Conservation (phyloP, 768 basidiomycete species). For the Boletus eberwhitei region DNA sequence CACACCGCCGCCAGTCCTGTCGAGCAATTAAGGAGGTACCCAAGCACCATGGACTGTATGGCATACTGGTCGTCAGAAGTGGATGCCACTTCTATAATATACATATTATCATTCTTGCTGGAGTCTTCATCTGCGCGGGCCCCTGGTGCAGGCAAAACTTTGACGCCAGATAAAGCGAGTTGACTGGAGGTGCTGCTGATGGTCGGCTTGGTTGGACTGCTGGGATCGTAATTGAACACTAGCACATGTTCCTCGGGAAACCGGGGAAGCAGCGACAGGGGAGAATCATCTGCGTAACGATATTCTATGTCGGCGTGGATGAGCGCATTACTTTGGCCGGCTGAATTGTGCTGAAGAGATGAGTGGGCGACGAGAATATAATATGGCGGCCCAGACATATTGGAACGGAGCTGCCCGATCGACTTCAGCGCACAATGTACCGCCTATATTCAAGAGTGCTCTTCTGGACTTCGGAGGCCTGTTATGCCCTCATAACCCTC, state of each 20-base stretch:
- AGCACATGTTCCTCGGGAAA: constrained; percentile 67
- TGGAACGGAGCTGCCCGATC: not conserved
- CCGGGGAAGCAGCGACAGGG: constrained; percentile 59
- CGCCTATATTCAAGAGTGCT: constrained; percentile 37
- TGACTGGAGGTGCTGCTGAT: constrained; percentile 49
- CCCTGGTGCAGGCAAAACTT: constrained; percentile 71
- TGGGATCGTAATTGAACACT: constrained; percentile 66
- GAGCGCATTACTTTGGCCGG: constrained; percentile 36
- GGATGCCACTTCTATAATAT: constrained; percentile 63
- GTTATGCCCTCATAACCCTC: constrained; percentile 52
- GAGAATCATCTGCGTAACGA: constrained; percentile 77
- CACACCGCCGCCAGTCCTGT: constrained; percentile 9
- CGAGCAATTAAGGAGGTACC: not conserved
- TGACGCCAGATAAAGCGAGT: constrained; percentile 55
- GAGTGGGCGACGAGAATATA: constrained; percentile 69
- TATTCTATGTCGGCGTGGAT: constrained; percentile 75
- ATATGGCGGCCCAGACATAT: constrained; percentile 45
- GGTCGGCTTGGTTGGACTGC: constrained; percentile 36
- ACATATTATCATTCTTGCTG: constrained; percentile 64
- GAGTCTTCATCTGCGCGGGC: constrained; percentile 51
- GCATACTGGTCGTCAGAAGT: constrained; percentile 45
- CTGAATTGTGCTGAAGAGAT: constrained; percentile 35
- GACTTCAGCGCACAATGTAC: constrained; percentile 13
- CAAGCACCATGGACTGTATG: not conserved
- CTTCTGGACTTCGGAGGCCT: constrained; percentile 50